Evolutionary conservation across 352 stramenopile genomes (phyloP), one percentile per base, ranked within the genome.

Genomic region (Phytophthora megakarya): DNA sequence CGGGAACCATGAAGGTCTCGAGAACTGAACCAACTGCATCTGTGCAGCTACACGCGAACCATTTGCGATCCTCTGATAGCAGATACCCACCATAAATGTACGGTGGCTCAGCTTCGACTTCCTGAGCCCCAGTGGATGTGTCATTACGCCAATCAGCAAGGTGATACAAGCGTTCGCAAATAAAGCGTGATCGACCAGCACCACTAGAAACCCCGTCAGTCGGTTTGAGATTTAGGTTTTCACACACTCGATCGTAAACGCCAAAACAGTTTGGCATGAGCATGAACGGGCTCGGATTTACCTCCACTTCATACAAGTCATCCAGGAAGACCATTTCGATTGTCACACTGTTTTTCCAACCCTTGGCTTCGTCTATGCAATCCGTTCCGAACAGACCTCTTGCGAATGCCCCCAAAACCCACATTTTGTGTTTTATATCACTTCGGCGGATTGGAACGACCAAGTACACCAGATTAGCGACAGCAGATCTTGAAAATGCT

Each of bases 351-450:
- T 67, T 51, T 21, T 63, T 73, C 82, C 80, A 92, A 5, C 40
- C 16, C 12, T 54, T 59, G 40, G 70, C 43, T 15, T 70, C 50
- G 6, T 47, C 32, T 3, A 76, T 59, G 3, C 45, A 53, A 21
- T 78, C 51, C 30, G 62, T 62, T 30, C 76, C 76, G 59, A 87
- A 93, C 18, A 90, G 72, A 5, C 84, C 84, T 1, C 65, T 74
- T 5, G 70, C 73, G 40, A 93, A 88, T 9, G 84, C 80, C 12
- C 84, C 84, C 6, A 93, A 57, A 6, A 72, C 49, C 84, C 84
- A 93, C 65, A 84, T 75, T 52, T 88, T 88, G 62, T 93, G 84
- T 54, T 84, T 88, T 15, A 90, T 68, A 55, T 93, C 82, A 12
- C 68, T 72, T 32, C 81, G 70, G 5, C 80, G 76, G 40, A 91